These are phyloP conservation scores for Naganishia sp. DNA, from an alignment of 1,284 basidiomycete species.

Conservation along the genomic window DNA sequence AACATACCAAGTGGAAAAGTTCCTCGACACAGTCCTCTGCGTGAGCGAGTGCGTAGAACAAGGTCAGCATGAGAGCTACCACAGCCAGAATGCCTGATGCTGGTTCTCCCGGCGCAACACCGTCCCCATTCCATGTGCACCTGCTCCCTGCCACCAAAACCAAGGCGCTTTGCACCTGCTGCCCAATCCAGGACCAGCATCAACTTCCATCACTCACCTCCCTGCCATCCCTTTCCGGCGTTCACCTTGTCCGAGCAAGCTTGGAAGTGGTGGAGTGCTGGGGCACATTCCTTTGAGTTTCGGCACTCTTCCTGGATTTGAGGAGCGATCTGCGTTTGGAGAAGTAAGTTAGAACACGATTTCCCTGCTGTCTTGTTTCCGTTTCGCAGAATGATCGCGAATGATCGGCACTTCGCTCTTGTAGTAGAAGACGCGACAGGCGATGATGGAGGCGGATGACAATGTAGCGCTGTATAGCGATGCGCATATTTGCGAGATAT, in stretches of 20 bases:
- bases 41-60: background rate
- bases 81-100: conserved; percentile 45
- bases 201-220: conserved; percentile 60
- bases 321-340: conserved; percentile 61
- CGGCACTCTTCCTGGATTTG: conserved; percentile 74
- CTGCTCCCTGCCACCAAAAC: background rate
- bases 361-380: background rate
- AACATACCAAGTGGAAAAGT: conserved; percentile 49
- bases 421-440: too few species aligned
- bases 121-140: too few species aligned
- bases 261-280: conserved; percentile 78
- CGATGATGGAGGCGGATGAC: too few species aligned
- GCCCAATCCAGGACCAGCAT: conserved; percentile 14
- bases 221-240: conserved; percentile 78
- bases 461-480: too few species aligned
- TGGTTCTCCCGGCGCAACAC: conserved; percentile 56
- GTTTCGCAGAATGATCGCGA: too few species aligned
- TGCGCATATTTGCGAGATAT: too few species aligned
- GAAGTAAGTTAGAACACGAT: too few species aligned
- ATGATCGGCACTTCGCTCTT: too few species aligned
- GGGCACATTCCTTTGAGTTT: conserved; percentile 66
- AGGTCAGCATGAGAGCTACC: background rate
- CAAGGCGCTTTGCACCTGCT: background rate
- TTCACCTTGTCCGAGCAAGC: conserved; percentile 86
- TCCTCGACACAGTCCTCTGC: conserved; percentile 36